Base-by-base conservation (phyloP, 495 filamentous ascomycete genomes). In the Jackrogersella multiformis region DNA sequence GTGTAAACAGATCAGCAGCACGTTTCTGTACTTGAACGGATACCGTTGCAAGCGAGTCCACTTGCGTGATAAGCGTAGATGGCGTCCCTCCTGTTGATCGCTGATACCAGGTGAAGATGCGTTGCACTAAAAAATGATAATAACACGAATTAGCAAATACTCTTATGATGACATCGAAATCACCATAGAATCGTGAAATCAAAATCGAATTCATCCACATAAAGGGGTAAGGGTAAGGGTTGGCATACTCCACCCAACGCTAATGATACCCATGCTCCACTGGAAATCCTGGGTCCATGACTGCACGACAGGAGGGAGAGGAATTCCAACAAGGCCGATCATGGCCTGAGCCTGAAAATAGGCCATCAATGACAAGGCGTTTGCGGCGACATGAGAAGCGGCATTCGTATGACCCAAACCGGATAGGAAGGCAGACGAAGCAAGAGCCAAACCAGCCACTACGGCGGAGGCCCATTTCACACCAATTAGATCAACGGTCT, bases 221-320 rank as follows among this genome's bases (percentile, higher is more conserved):
- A 16, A 23, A 35, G 24, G 23, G 35, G 15, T 26, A 44, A 18
- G 23, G 35, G 15, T 26, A 44, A 12, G 39, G 32, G 20, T 52
- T 52, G 28, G 64, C 67, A 21, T 70, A 70, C 67, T 61, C 21
- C 44, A 99, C 32, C 80, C 81, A 56, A 98, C 85, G 53, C 86
- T 84, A 69, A 99, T 96, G 69, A 99, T 94, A 71, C 95, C 95
- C 92, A 99, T 94, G 74, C 88, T 96, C 95, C 95, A 99, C 76
- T 94, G 89, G 81, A 98, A 97, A 73, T 98, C 95, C 80, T 98
- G 94, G 1, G 94, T 97, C 95, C 95, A 99, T 0, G 94, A 83
- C 73, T 90, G 85, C 28, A 97, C 95, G 41, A 96, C 90, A 0
- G 95, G 95, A 6, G 95, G 95, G 55, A 97, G 87, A 20, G 84